These are phyloP conservation scores for Mycogone perniciosa DNA, from an alignment of 2,329 filamentous ascomycete species.

Conservation along the genomic window DNA sequence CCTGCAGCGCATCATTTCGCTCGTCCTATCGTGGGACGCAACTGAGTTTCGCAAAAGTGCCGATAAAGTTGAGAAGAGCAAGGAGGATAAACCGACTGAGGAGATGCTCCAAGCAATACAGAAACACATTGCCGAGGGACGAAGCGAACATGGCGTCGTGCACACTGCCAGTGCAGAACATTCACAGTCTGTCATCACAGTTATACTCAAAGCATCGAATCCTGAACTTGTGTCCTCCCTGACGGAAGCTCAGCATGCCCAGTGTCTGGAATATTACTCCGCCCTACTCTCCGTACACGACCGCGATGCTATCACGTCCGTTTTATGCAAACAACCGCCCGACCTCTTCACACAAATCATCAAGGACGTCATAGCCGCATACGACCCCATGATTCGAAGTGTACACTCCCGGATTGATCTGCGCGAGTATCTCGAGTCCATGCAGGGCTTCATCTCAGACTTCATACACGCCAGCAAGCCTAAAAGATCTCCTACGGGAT, in stretches of 20 bases:
- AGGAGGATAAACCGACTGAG: conserved; percentile 48
- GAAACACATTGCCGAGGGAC: conserved; percentile 46
- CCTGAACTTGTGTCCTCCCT: conserved; percentile 41
- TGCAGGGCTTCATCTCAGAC: conserved; percentile 63
- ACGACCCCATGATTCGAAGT: conserved; percentile 66
- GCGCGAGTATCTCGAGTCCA: conserved; percentile 59
- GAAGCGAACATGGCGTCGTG: conserved; percentile 51
- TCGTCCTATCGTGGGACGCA: conserved; percentile 67
- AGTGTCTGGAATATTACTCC: conserved; percentile 63
- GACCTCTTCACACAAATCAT: conserved; percentile 67
- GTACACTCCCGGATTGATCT: conserved; percentile 68
- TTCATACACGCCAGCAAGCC: conserved; percentile 56
- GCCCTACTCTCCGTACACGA: conserved; percentile 66
- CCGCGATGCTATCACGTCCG: conserved; percentile 61
- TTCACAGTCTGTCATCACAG: conserved; percentile 55
- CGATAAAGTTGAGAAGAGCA: conserved; percentile 57
- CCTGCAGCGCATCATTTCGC: conserved; percentile 68
- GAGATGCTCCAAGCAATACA: conserved; percentile 56
- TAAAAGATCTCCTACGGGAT: conserved; percentile 25
- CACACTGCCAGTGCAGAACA: conserved; percentile 48
- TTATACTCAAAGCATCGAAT: conserved; percentile 54
- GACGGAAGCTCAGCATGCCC: conserved; percentile 53
- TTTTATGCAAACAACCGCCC: conserved; percentile 61
- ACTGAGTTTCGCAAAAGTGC: conserved; percentile 60
- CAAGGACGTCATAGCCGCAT: conserved; percentile 57